Conservation (phyloP, 805 yeast species). For the Starmerella powellii region DNA sequence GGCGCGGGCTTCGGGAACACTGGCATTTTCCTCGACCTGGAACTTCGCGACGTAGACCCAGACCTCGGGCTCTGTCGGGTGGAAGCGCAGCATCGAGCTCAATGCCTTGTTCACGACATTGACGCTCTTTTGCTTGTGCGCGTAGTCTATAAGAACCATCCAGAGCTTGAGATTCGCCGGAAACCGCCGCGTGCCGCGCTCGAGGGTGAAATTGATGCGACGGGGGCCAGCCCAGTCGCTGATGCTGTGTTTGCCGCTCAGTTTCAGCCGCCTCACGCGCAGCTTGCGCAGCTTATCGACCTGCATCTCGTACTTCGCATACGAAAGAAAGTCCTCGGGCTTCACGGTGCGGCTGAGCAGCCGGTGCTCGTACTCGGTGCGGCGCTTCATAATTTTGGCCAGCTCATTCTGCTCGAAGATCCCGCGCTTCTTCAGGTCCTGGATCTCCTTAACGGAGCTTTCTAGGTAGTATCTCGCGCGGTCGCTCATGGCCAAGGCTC, state of each 20-base stretch:
- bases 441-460: slow-evolving; percentile 79
- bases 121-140: slow-evolving; percentile 27
- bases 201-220: slow-evolving; percentile 69
- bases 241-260: slow-evolving; percentile 31
- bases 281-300: slow-evolving; percentile 67
- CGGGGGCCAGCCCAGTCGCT: slow-evolving; percentile 82
- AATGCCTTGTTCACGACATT: slow-evolving; percentile 43
- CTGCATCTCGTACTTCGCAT: slow-evolving; percentile 67
- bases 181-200: slow-evolving; percentile 67
- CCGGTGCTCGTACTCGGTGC: slow-evolving; percentile 93
- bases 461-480: slow-evolving; percentile 47
- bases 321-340: slow-evolving; percentile 63
- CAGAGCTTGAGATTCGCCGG: slow-evolving; percentile 70
- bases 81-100: slow-evolving; percentile 65
- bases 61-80: slow-evolving; percentile 79
- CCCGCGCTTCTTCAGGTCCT: slow-evolving; percentile 70
- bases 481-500: slow-evolving; percentile 34
- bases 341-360: slow-evolving; percentile 72
- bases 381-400: slow-evolving; percentile 71
- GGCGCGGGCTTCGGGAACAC: slow-evolving; percentile 77
- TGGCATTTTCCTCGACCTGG: slow-evolving; percentile 79
- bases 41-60: slow-evolving; percentile 94
- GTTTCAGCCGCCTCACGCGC: slow-evolving; percentile 48
- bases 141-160: slow-evolving; percentile 58
- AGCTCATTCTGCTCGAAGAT: slow-evolving; percentile 75